Evolutionary conservation across 83 land plant genomes (phyloP).

Genomic region (Isoetes engelmannii): DNA sequence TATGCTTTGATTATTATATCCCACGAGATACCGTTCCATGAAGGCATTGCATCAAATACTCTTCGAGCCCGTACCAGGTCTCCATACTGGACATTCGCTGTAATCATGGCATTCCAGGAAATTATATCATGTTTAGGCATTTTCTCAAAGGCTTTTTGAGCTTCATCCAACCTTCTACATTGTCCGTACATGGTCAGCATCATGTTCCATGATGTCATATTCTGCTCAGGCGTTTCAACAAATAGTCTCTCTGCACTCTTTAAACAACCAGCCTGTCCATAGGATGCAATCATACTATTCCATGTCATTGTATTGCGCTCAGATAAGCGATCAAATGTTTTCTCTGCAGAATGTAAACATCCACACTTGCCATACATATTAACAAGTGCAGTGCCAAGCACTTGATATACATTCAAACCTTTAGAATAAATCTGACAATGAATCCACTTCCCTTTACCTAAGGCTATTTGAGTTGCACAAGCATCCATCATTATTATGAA

Average conservation of each 20-base stretch:
- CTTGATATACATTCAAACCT: too few species aligned
- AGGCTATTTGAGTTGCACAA: too few species aligned
- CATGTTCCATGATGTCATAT: neutral
- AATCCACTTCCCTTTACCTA: too few species aligned
- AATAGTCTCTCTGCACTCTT: neutral
- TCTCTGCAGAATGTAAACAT: neutral
- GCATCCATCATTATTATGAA: too few species aligned
- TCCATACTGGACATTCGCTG: neutral
- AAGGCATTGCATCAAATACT: neutral
- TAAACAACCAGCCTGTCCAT: neutral
- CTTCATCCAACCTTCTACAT: neutral
- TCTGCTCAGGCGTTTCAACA: neutral
- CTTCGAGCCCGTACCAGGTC: neutral
- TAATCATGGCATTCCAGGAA: constrained; percentile 1
- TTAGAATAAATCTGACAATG: too few species aligned
- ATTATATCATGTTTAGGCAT: constrained; percentile 3
- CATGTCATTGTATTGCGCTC: neutral
- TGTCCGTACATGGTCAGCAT: neutral
- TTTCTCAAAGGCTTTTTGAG: neutral
- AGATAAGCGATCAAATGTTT: neutral
- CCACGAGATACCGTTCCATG: neutral
- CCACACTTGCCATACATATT: constrained; percentile 1
- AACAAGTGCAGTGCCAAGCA: neutral
- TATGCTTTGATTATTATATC: neutral
- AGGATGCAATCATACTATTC: neutral